Base-by-base conservation (phyloP, 768 basidiomycete genomes). In the Rhizopogon rudus region DNA sequence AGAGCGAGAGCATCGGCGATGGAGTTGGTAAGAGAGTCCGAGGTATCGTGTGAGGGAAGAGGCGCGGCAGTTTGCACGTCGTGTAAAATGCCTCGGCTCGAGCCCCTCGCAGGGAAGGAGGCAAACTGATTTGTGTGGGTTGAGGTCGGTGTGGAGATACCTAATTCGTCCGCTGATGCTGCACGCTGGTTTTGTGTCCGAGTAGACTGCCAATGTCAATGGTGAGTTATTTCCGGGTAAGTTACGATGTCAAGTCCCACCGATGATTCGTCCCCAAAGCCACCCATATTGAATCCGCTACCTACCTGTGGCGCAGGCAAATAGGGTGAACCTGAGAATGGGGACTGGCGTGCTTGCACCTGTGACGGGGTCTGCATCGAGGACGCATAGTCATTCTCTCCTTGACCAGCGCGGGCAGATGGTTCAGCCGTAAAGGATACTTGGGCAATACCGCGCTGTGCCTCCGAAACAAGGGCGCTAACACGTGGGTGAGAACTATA, bases 401-500 rank as follows among this genome's bases (percentile, higher is more conserved):
- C 57, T 41, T 57, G 37, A 10, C 45, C 13, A 41, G 16, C 43
- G 13, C 25, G 29, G 52, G 51, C 65, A 3, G 71, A 63, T 3
- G 77, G 73, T n/a, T 71, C 67, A 3, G 73, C 66, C 3, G 77
- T 74, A 52, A 86, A 73, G 6, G 64, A 59, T 40, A 89, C 79
- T 59, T 82, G 80, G 52, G 69, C 72, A 33, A 88, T 72, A n/a
- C 73, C 68, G 29, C 71, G 78, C 53, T 80, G 71, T 5, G 88
- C 86, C 60, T 93, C 89, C 3, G 74, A 73, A 9, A 88, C 78
- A 9, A 88, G 71, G 40, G 75, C 70, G 45, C 84, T 81, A 0
- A 86, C 86, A 59, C 77, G 83, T 44, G 77, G 68, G 52, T 87
- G 88, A 1, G 83, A 84, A 42, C 76, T 75, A 65, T 95, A 98